phyloP scores from a whole-genome alignment of 257 asterid species.

The Gardenia jasminoides region DNA sequence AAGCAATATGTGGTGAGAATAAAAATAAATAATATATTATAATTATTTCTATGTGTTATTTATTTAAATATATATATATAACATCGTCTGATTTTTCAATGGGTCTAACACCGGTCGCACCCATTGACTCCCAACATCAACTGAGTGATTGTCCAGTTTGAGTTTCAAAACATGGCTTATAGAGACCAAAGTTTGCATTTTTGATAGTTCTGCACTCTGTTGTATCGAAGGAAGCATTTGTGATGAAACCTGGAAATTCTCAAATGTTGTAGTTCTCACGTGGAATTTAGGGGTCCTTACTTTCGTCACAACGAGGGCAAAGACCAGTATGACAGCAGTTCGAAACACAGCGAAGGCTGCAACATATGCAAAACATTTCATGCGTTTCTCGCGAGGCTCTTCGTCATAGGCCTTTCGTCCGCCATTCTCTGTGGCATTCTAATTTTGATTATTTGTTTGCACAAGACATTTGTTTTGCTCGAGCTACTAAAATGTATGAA shows the following conservation, averaged over 20 bases:
- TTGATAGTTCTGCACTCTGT: constrained; percentile 28
- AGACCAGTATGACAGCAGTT: constrained; percentile 26
- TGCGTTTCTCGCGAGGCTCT: constrained; percentile 33
- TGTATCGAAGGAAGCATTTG: constrained; percentile 25
- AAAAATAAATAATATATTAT: too few species aligned
- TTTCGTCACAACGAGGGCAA: constrained; percentile 32
- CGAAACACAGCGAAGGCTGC: constrained; percentile 34
- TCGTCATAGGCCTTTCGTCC: constrained; percentile 14
- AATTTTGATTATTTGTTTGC: not conserved
- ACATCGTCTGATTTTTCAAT: too few species aligned
- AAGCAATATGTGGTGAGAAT: too few species aligned
- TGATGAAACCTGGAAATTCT: not conserved
- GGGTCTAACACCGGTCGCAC: too few species aligned
- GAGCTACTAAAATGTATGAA: too few species aligned
- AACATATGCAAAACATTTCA: constrained; percentile 31
- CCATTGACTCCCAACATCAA: too few species aligned
- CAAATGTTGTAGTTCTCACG: constrained; percentile 21
- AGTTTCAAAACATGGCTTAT: too few species aligned
- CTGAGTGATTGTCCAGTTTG: too few species aligned
- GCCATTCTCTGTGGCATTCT: not conserved
- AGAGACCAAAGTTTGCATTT: constrained; percentile 50
- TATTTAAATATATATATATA: too few species aligned
- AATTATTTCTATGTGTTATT: too few species aligned
- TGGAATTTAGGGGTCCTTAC: constrained; percentile 34
- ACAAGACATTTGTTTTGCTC: not conserved